A percentile compares a stretch with the other conserved stretches of the same genome.
phyloP scores from a whole-genome alignment of 768 basidiomycete species.

The Suillus fuscotomentosus region DNA sequence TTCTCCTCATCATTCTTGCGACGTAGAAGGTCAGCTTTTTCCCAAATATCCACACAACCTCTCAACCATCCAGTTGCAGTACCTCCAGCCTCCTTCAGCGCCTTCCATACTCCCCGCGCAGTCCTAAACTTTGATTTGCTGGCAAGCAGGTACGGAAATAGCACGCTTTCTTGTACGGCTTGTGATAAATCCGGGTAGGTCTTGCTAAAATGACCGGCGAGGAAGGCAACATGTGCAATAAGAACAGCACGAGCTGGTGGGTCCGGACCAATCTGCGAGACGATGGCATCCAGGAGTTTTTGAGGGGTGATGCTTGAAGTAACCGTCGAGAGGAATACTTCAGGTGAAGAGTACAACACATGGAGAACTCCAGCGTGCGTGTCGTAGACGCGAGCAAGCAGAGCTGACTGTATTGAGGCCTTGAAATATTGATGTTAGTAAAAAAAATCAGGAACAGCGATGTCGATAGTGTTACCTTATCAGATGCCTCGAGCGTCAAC shows the following conservation, averaged over 20 bases:
- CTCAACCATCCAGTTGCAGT: slow-evolving; percentile 41
- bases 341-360: slow-evolving; percentile 59
- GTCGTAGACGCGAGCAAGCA: slow-evolving; percentile 72
- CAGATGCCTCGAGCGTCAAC: slow-evolving; percentile 29
- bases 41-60: slow-evolving; percentile 52
- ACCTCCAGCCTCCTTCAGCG: slow-evolving; percentile 42
- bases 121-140: slow-evolving; percentile 72
- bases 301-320: slow-evolving; percentile 16
- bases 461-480: slow-evolving; percentile 35
- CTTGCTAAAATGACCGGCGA: slow-evolving; percentile 44
- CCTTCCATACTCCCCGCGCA: slow-evolving; percentile 68
- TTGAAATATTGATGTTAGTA: slow-evolving; percentile 17
- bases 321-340: slow-evolving; percentile 40
- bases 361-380: slow-evolving; percentile 58
- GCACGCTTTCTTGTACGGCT: slow-evolving; percentile 45
- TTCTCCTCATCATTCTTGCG: slow-evolving; percentile 24
- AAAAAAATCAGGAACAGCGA: not conserved
- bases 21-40: slow-evolving; percentile 24
- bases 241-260: slow-evolving; percentile 54
- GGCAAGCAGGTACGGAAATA: slow-evolving; percentile 76
- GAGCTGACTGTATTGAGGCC: slow-evolving; percentile 59
- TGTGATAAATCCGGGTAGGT: slow-evolving; percentile 25
- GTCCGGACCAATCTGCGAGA: slow-evolving; percentile 27
- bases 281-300: slow-evolving; percentile 21
- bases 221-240: slow-evolving; percentile 56